Base-by-base conservation (phyloP, 768 basidiomycete genomes). In the Boletus rex-veris region DNA sequence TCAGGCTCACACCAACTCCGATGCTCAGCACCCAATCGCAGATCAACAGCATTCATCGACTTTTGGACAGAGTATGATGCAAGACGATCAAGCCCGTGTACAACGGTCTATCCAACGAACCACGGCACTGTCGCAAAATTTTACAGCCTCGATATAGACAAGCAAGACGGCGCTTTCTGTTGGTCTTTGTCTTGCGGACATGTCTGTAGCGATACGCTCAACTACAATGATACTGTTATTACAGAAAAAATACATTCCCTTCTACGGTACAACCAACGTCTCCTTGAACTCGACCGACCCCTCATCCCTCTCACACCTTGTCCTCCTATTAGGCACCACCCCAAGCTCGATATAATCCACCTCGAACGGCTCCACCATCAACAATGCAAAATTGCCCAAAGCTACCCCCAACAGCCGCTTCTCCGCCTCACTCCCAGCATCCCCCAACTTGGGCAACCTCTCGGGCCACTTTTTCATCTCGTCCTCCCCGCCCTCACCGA, bases 301-400 rank as follows among this genome's bases (percentile, higher is more conserved):
- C 44, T 63, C 63, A 49, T 69, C 73, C 63, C 77, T 76, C 58
- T 70, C 75, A 52, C 82, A 90, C 48, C 70, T 65, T 26, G 81
- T 82, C 63, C 90, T 71, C 57, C 75, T 75, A 58, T 90, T 79
- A 9, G 86, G 87, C 21, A 71, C 52, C 18, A 76, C 73, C 0
- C 72, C 77, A 30, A 92, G 60, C 64, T 88, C 87, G 15, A 85
- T 63, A 70, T 80, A 80, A 64, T 94, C 92, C 33, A 53, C 45
- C 39, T 53, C 45, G 7, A 47, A 18, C 52, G 52, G 45, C 61
- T 92, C 90, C 30, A 93, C 72, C 11, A 90, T 66, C 39, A 92
- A 60, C 63, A 93, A 66, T 16, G 86, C 82, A 59, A 91, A 92
- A 62, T 89, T 88, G 9, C 68, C 58, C 55, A 87, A 66, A 31